Percentiles rank a stretch among this genome's conserved stretches.
phyloP scores from a whole-genome alignment of 441 rosid genomes.

The Mallotus japonicus region DNA sequence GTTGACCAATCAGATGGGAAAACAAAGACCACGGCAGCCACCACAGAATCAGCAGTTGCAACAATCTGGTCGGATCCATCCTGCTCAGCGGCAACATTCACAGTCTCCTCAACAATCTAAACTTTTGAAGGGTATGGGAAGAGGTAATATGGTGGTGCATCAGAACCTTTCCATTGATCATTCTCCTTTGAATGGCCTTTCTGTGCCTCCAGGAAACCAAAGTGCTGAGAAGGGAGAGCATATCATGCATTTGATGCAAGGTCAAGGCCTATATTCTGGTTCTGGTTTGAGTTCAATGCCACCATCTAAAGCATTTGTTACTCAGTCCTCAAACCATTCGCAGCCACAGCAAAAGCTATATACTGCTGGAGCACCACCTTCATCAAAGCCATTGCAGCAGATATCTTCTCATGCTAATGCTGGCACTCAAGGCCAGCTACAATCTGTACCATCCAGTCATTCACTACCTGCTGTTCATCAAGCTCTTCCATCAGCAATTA shows the following conservation, averaged over 20 bases:
- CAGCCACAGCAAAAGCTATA: conserved; percentile 54
- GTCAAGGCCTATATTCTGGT: conserved; percentile 63
- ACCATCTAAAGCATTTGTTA: conserved; percentile 58
- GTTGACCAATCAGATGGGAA: conserved; percentile 70
- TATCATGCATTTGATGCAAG: conserved; percentile 56
- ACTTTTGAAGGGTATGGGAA: conserved; percentile 70
- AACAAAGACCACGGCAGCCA: conserved; percentile 84
- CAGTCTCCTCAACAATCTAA: conserved; percentile 72
- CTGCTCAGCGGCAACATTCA: conserved; percentile 68
- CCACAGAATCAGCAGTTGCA: conserved; percentile 83
- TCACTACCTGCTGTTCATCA: conserved; percentile 42
- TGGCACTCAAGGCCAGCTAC: conserved; percentile 56
- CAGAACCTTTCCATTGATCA: conserved; percentile 67
- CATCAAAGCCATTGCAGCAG: conserved; percentile 56
- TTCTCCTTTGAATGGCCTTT: conserved; percentile 71
- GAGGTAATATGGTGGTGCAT: conserved; percentile 68
- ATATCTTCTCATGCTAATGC: conserved; percentile 61
- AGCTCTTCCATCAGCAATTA: conserved; percentile 45
- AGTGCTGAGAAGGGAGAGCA: conserved; percentile 71
- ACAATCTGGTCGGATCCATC: conserved; percentile 84
- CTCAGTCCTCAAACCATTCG: conserved; percentile 58
- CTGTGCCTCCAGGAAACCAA: conserved; percentile 55
- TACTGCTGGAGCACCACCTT: conserved; percentile 45
- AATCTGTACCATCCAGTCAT: conserved; percentile 49
- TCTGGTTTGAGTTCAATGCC: conserved; percentile 49